Evolutionary conservation across 176 grass and related monocot genomes (phyloP).

Genomic region (Rhynchospora breviuscula): DNA sequence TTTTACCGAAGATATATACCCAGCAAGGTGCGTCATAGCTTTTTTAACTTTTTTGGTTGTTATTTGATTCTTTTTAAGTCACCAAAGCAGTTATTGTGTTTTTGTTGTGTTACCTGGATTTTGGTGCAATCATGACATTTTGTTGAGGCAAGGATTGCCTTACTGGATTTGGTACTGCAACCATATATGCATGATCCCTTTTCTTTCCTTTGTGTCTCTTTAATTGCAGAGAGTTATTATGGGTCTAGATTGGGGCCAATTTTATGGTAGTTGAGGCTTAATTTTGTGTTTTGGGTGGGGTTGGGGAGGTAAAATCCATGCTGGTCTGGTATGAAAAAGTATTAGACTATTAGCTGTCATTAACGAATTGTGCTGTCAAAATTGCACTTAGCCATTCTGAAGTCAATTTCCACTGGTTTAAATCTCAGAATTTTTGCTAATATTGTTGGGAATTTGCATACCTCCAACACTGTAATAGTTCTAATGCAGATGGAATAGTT

Average conservation of each 20-base stretch:
- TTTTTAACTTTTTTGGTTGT: neutral
- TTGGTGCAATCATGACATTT: neutral
- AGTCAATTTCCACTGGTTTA: neutral
- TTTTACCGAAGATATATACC: slow-evolving; percentile 71
- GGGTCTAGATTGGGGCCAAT: neutral
- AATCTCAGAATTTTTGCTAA: neutral
- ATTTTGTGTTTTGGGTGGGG: neutral
- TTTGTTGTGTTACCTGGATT: neutral
- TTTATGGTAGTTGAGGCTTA: neutral
- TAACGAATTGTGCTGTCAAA: neutral
- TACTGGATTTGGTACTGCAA: neutral
- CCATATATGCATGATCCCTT: neutral
- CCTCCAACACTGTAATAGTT: neutral
- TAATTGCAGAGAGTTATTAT: neutral
- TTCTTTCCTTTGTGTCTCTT: neutral
- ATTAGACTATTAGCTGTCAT: neutral
- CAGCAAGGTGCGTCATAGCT: slow-evolving; percentile 61
- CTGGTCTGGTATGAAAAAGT: neutral
- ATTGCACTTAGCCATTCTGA: neutral
- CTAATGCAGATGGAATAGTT: neutral
- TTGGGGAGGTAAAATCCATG: neutral
- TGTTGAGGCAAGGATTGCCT: neutral
- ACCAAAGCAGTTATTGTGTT: neutral
- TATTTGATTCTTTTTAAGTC: neutral
- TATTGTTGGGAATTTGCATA: neutral